phyloP scores from a whole-genome alignment of 2,329 filamentous ascomycete species.

The Colletotrichum melonis region DNA sequence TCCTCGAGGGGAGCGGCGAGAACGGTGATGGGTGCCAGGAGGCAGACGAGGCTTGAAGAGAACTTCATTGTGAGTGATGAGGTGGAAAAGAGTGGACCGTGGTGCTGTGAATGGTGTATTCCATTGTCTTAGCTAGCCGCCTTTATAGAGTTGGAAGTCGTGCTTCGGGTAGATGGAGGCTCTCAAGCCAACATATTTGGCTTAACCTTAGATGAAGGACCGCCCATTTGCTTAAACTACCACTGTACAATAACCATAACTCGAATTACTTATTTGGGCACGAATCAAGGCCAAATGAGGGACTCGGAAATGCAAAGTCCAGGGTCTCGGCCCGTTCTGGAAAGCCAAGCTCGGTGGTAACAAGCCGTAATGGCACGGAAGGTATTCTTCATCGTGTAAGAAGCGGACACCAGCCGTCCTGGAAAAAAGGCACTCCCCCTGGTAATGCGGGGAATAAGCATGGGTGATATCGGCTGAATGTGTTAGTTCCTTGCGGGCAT shows the following conservation, averaged over 20 bases:
- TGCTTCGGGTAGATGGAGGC: not conserved
- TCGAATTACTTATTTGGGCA: not conserved
- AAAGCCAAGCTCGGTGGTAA: not conserved
- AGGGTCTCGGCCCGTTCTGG: not conserved
- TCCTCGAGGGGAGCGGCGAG: conserved; percentile 46
- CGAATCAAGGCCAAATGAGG: not conserved
- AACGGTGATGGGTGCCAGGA: conserved; percentile 51
- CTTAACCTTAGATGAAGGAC: not conserved
- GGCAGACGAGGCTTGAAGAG: conserved; percentile 43
- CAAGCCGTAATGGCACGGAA: not conserved
- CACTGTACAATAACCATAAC: not conserved
- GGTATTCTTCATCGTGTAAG: not conserved
- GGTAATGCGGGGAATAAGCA: conserved; percentile 2
- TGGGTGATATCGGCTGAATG: conserved; percentile 2
- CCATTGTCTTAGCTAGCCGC: not conserved
- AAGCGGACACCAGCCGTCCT: not conserved
- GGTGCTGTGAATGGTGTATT: not conserved
- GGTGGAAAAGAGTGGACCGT: not conserved
- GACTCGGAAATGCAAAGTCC: not conserved
- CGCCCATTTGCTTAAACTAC: not conserved
- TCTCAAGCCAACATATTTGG: not conserved
- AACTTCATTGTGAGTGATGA: conserved; percentile 37
- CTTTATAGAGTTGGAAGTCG: not conserved
- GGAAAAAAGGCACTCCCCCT: not conserved
- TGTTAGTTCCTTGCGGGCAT: not conserved